These are phyloP conservation scores for Aspergillus spinulosporus DNA, from an alignment of 2,329 filamentous ascomycete species.

Conservation along the genomic window DNA sequence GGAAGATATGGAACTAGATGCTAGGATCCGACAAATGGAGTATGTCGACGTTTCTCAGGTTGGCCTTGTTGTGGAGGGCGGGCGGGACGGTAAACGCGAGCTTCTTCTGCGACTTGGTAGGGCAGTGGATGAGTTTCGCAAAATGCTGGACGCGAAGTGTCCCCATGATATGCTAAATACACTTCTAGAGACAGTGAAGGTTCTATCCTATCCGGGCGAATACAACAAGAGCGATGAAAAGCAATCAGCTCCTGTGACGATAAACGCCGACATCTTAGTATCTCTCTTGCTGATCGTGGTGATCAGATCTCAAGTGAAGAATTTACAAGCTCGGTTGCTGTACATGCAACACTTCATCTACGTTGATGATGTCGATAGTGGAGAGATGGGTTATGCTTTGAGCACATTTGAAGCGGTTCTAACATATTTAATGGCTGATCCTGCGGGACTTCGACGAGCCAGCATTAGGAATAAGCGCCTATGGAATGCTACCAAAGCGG, in stretches of 20 bases:
- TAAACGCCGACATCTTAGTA: slow-evolving; percentile 88
- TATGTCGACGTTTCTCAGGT: slow-evolving; percentile 93
- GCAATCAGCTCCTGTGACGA: slow-evolving; percentile 58
- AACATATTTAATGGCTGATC: slow-evolving; percentile 81
- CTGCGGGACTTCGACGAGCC: slow-evolving; percentile 75
- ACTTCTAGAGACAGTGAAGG: slow-evolving; percentile 77
- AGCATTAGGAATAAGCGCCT: slow-evolving; percentile 82
- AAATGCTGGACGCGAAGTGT: slow-evolving; percentile 72
- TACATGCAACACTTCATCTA: slow-evolving; percentile 98
- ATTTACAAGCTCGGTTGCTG: slow-evolving; percentile 82
- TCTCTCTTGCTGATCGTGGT: slow-evolving; percentile 89
- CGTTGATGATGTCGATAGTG: slow-evolving; percentile 94
- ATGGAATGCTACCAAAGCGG: slow-evolving; percentile 83
- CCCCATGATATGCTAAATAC: slow-evolving; percentile 88
- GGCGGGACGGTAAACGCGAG: slow-evolving; percentile 75
- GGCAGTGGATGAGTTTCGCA: slow-evolving; percentile 86
- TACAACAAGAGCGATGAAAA: slow-evolving; percentile 51
- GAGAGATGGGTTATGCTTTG: slow-evolving; percentile 91
- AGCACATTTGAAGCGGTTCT: slow-evolving; percentile 95
- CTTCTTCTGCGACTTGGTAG: slow-evolving; percentile 72
- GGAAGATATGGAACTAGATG: slow-evolving; percentile 85
- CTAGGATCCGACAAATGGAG: slow-evolving; percentile 88
- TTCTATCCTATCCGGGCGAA: slow-evolving; percentile 67
- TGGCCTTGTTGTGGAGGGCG: slow-evolving; percentile 80
- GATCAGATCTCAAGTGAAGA: slow-evolving; percentile 82